A percentile compares a stretch with the other conserved stretches of the same genome.
These are phyloP conservation scores for Chlorella vulgaris DNA, from an alignment of 139 green algal genomes.

Conservation along the genomic window DNA sequence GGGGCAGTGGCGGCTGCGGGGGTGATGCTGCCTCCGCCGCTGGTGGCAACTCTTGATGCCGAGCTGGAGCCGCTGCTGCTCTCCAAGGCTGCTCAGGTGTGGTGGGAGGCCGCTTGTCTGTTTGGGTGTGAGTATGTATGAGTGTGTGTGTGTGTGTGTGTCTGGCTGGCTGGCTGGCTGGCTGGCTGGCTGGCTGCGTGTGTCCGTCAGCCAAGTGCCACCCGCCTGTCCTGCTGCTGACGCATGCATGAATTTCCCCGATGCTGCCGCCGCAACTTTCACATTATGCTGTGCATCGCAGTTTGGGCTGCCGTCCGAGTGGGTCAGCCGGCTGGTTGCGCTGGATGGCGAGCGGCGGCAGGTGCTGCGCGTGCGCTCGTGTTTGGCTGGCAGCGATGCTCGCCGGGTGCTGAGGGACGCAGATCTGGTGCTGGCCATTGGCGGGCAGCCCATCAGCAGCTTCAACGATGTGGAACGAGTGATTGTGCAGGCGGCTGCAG, in stretches of 20 bases:
- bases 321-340: slow-evolving; percentile 68
- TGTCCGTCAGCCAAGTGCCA: not conserved
- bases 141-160: too few species aligned
- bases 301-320: slow-evolving; percentile 72
- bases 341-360: slow-evolving; percentile 78
- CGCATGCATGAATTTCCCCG: too few species aligned
- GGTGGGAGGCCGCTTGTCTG: not conserved
- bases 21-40: not conserved
- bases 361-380: slow-evolving; percentile 75
- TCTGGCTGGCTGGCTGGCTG: too few species aligned
- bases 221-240: not conserved
- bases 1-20: not conserved
- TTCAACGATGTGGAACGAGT: slow-evolving; percentile 72
- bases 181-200: not conserved
- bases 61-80: slow-evolving; percentile 85
- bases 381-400: slow-evolving; percentile 55
- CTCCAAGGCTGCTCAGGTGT: slow-evolving; percentile 69
- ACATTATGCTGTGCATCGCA: slow-evolving; percentile 17
- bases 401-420: slow-evolving; percentile 66
- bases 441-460: slow-evolving; percentile 67
- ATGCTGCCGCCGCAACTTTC: too few species aligned
- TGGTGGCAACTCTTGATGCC: slow-evolving; percentile 69
- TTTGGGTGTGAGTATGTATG: too few species aligned
- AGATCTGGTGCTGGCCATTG: slow-evolving; percentile 84
- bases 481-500: slow-evolving; percentile 1